phyloP scores from a whole-genome alignment of 1,284 basidiomycete species.

The Microbotryum scabiosae region DNA sequence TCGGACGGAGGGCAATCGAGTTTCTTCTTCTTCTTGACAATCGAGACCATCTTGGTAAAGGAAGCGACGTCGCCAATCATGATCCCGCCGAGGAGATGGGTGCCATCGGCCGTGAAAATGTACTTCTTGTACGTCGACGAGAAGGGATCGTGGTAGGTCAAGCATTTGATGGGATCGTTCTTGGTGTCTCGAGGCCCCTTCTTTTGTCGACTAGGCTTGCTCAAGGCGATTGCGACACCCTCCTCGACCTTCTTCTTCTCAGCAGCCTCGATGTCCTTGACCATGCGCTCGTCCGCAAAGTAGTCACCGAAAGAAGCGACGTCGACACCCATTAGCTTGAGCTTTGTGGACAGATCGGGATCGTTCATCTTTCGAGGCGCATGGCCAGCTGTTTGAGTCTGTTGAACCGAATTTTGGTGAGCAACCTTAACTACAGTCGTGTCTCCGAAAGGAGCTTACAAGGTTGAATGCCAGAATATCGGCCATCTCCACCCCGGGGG shows the following conservation, averaged over 20 bases:
- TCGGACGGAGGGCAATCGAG: slow-evolving; percentile 58
- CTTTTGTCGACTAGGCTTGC: slow-evolving; percentile 11
- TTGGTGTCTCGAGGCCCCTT: slow-evolving; percentile 12
- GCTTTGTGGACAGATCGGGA: slow-evolving; percentile 56
- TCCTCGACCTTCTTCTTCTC: slow-evolving; percentile 8
- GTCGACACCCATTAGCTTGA: slow-evolving; percentile 66
- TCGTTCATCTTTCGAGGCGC: slow-evolving; percentile 52
- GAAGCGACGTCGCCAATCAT: slow-evolving; percentile 69
- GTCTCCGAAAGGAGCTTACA: neutral
- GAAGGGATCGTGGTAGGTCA: slow-evolving; percentile 67
- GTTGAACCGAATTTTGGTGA: slow-evolving; percentile 43
- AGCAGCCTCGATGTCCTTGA: slow-evolving; percentile 15
- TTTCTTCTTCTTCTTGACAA: slow-evolving; percentile 65
- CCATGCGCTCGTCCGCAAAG: slow-evolving; percentile 54
- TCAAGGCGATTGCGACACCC: slow-evolving; percentile 13
- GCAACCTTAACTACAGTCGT: neutral
- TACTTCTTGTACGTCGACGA: slow-evolving; percentile 64
- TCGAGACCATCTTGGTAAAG: slow-evolving; percentile 59
- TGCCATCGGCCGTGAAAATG: slow-evolving; percentile 66
- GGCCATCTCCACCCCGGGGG: slow-evolving; percentile 65
- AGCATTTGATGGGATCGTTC: slow-evolving; percentile 51
- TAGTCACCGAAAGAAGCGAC: slow-evolving; percentile 68
- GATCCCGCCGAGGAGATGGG: slow-evolving; percentile 66
- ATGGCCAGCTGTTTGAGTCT: slow-evolving; percentile 46
- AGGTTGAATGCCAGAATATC: slow-evolving; percentile 67